phyloP scores from a whole-genome alignment of 2,329 filamentous ascomycete genomes.

The Penicillium psychrosexuale region DNA sequence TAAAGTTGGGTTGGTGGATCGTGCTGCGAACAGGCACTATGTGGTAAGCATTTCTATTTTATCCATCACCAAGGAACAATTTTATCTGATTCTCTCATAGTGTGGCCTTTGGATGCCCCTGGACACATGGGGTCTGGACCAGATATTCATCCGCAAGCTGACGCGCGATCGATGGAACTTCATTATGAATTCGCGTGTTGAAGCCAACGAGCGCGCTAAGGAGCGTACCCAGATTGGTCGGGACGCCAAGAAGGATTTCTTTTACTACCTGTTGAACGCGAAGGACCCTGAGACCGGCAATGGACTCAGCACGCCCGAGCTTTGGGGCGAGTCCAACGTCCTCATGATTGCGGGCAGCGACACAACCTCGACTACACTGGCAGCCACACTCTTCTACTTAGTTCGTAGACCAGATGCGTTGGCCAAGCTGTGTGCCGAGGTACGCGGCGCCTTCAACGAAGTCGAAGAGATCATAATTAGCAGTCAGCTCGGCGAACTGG shows the following conservation, averaged over 20 bases:
- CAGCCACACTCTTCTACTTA: slow-evolving; percentile 43
- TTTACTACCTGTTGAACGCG: slow-evolving; percentile 70
- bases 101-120: slow-evolving; percentile 70
- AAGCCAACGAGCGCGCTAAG: slow-evolving; percentile 64
- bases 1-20: slow-evolving; percentile 64
- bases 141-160: slow-evolving; percentile 64
- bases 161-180: slow-evolving; percentile 66
- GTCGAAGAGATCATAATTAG: slow-evolving; percentile 41
- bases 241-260: slow-evolving; percentile 69
- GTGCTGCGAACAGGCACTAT: slow-evolving; percentile 65
- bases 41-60: slow-evolving; percentile 51
- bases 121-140: slow-evolving; percentile 64
- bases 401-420: slow-evolving; percentile 33
- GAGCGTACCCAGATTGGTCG: slow-evolving; percentile 56
- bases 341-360: slow-evolving; percentile 71
- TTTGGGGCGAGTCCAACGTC: slow-evolving; percentile 69
- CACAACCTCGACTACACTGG: slow-evolving; percentile 64
- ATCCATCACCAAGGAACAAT: not conserved
- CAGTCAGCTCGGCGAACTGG: slow-evolving; percentile 33
- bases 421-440: slow-evolving; percentile 34
- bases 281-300: slow-evolving; percentile 68
- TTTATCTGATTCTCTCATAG: slow-evolving; percentile 35
- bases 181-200: slow-evolving; percentile 67
- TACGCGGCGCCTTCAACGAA: slow-evolving; percentile 35
- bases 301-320: slow-evolving; percentile 62